phyloP scores from a whole-genome alignment of 2,329 filamentous ascomycete genomes.

The Graphiopsis chlorocephala region DNA sequence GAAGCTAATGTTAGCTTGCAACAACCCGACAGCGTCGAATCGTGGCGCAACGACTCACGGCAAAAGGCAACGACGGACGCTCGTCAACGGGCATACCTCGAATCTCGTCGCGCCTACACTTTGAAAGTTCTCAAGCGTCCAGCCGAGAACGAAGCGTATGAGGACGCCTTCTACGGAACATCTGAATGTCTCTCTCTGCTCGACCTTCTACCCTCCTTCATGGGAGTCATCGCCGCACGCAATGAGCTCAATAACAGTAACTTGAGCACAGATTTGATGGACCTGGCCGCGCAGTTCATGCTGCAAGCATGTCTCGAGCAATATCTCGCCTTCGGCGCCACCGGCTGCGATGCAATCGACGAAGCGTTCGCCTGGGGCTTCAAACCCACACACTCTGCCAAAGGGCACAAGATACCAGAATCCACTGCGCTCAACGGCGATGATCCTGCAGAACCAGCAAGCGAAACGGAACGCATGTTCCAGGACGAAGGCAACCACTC shows the following conservation, averaged over 20 bases:
- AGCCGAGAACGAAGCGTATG: conserved; percentile 24
- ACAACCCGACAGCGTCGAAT: not conserved
- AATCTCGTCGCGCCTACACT: conserved; percentile 25
- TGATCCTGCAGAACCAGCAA: conserved; percentile 25
- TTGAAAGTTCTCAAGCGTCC: conserved; percentile 24
- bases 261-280: conserved; percentile 43
- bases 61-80: not conserved
- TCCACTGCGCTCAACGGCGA: not conserved
- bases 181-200: conserved; percentile 34
- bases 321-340: conserved; percentile 39
- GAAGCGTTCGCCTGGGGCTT: conserved; percentile 49
- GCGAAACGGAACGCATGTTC: conserved; percentile 36
- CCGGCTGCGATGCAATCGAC: conserved; percentile 37
- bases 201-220: conserved; percentile 48
- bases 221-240: conserved; percentile 44
- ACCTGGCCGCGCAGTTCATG: conserved; percentile 49
- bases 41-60: not conserved
- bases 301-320: conserved; percentile 52
- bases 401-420: not conserved
- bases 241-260: conserved; percentile 32
- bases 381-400: conserved; percentile 19
- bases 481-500: conserved; percentile 29
- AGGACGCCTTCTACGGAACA: conserved; percentile 37
- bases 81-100: conserved; percentile 16
- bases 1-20: conserved; percentile 19